These are phyloP conservation scores for Parathielavia hyrcaniae DNA, from an alignment of 495 filamentous ascomycete genomes.

Conservation along the genomic window DNA sequence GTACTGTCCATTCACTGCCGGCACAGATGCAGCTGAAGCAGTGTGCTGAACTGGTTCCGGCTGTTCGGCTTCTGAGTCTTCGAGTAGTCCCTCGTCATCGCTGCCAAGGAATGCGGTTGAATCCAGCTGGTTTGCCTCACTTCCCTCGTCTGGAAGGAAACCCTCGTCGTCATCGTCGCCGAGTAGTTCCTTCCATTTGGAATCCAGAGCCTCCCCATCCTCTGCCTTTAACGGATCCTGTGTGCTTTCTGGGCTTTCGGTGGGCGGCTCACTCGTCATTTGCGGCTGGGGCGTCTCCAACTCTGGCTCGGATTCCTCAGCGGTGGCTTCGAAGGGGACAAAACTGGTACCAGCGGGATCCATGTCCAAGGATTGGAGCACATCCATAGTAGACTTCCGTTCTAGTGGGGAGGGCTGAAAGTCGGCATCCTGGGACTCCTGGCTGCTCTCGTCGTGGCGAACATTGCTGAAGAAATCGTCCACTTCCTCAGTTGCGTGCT, in stretches of 20 bases:
- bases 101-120: conserved; percentile 57
- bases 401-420: conserved; percentile 34
- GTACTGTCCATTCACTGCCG: conserved; percentile 33
- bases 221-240: conserved; percentile 26
- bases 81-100: conserved; percentile 68
- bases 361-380: conserved; percentile 36
- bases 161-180: conserved; percentile 73
- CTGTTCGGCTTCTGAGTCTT: conserved; percentile 42
- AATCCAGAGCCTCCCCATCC: conserved; percentile 53
- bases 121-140: conserved; percentile 41
- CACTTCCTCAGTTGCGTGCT: conserved; percentile 34
- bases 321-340: conserved; percentile 32
- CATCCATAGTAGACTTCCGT: conserved; percentile 56
- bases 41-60: conserved; percentile 16
- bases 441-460: conserved; percentile 15
- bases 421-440: conserved; percentile 17
- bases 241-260: background rate
- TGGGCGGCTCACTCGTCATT: background rate
- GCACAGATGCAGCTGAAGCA: conserved; percentile 11
- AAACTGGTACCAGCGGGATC: conserved; percentile 24
- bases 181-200: conserved; percentile 77
- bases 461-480: conserved; percentile 50
- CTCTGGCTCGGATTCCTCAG: conserved; percentile 26
- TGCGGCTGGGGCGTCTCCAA: conserved; percentile 13
- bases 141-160: conserved; percentile 41